Evolutionary conservation across 2,329 filamentous ascomycete species (phyloP).

Genomic region (Stachybotrys chartarum): DNA sequence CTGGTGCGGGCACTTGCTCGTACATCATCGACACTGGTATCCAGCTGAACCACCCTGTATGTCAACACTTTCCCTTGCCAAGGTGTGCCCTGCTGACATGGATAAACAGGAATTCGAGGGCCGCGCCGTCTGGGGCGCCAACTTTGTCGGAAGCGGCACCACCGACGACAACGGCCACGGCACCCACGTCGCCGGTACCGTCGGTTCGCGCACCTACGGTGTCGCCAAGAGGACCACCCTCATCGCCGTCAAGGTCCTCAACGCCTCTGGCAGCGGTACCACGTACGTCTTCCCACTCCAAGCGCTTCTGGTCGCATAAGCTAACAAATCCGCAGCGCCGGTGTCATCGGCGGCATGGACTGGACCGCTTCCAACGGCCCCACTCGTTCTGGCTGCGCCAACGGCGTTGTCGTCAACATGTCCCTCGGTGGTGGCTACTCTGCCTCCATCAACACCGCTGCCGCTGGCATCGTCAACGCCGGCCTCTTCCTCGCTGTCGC

Average conservation of each 20-base stretch:
- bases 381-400: slow-evolving; percentile 28
- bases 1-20: slow-evolving; percentile 31
- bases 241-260: slow-evolving; percentile 39
- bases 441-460: slow-evolving; percentile 41
- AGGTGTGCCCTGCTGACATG: neutral
- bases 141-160: slow-evolving; percentile 15
- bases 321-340: slow-evolving; percentile 19
- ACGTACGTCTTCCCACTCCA: slow-evolving; percentile 9
- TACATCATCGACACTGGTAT: slow-evolving; percentile 43
- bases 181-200: slow-evolving; percentile 28
- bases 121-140: slow-evolving; percentile 23
- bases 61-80: slow-evolving; percentile 5
- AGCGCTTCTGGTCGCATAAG: neutral
- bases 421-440: slow-evolving; percentile 45
- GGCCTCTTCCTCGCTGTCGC: slow-evolving; percentile 49
- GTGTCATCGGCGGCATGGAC: slow-evolving; percentile 38
- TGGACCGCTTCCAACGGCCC: slow-evolving; percentile 30
- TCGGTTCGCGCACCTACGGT: slow-evolving; percentile 23
- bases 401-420: slow-evolving; percentile 47
- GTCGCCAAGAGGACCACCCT: slow-evolving; percentile 36
- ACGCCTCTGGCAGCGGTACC: slow-evolving; percentile 20
- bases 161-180: slow-evolving; percentile 31
- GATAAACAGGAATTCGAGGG: slow-evolving; percentile 21
- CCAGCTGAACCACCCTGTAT: slow-evolving; percentile 26
- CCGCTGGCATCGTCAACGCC: slow-evolving; percentile 33